Percentiles rank a stretch among this genome's conserved stretches.
These are phyloP conservation scores for Naganishia randhawae DNA, from an alignment of 768 basidiomycete genomes.

Conservation along the genomic window DNA sequence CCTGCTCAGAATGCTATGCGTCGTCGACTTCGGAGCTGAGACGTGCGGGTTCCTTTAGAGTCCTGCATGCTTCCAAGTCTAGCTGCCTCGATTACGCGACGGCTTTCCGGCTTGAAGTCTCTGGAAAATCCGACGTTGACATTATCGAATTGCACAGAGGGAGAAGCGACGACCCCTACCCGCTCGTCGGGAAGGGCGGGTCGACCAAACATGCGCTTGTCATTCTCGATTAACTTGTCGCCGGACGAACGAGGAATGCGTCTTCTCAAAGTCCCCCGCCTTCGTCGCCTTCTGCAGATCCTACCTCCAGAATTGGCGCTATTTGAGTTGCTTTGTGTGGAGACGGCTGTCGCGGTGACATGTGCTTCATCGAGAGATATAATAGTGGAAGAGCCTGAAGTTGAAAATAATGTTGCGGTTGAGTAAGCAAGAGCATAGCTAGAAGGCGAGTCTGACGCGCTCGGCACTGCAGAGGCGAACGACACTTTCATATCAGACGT, in stretches of 20 bases:
- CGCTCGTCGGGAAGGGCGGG: slow-evolving; percentile 5
- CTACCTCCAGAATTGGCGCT: not conserved
- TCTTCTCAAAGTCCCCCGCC: not conserved
- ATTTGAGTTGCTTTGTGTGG: not conserved
- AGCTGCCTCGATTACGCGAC: not conserved
- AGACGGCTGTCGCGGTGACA: not conserved
- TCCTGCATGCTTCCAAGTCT: not conserved
- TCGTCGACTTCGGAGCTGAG: slow-evolving; percentile 5
- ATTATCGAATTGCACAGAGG: not conserved
- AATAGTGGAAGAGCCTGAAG: not conserved
- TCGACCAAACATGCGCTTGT: not conserved
- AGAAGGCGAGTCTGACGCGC: not conserved
- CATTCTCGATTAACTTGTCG: not conserved
- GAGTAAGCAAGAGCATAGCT: too few relatives aligned
- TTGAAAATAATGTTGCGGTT: not conserved
- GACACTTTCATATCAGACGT: not conserved
- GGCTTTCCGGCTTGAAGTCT: not conserved
- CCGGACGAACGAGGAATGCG: not conserved
- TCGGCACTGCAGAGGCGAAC: not conserved
- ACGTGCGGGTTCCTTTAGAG: not conserved
- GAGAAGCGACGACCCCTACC: not conserved
- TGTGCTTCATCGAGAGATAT: not conserved
- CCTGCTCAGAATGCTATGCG: not conserved
- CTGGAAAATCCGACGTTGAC: not conserved
- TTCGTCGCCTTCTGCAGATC: not conserved